phyloP scores from a whole-genome alignment of 768 basidiomycete genomes.

The Nidularia pulvinata region DNA sequence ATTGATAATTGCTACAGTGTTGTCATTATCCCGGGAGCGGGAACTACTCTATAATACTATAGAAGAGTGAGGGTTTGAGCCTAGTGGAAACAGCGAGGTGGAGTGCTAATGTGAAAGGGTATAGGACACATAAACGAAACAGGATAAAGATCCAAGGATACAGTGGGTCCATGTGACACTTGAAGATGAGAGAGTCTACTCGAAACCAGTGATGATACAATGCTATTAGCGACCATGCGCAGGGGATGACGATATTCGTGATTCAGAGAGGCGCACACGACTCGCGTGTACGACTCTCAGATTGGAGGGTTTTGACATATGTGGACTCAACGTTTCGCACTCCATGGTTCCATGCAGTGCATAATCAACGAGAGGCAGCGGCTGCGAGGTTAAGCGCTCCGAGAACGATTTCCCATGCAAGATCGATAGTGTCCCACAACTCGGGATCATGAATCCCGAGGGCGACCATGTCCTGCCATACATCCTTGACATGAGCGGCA shows the following conservation, averaged over 20 bases:
- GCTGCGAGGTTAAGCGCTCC: constrained; percentile 52
- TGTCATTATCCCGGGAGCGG: not conserved
- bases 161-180: too few relatives aligned
- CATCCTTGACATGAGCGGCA: constrained; percentile 71
- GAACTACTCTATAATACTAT: not conserved
- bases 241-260: not conserved
- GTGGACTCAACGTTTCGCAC: too few relatives aligned
- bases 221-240: not conserved
- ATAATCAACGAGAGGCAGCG: constrained; percentile 9
- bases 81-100: not conserved
- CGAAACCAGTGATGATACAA: not conserved
- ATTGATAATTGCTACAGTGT: not conserved
- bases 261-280: not conserved
- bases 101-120: not conserved
- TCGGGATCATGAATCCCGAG: constrained; percentile 73
- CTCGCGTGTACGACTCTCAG: not conserved
- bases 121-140: not conserved
- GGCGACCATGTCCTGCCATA: constrained; percentile 79
- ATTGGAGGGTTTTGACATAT: not conserved
- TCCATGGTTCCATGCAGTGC: not conserved
- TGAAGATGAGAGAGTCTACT: not conserved
- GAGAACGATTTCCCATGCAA: constrained; percentile 78
- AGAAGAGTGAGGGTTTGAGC: not conserved
- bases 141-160: not conserved
- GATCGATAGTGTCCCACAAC: constrained; percentile 77